Percentiles rank a stretch among this genome's conserved stretches.
These are phyloP conservation scores for Aspergillus pseudoterreus DNA, from an alignment of 2,329 filamentous ascomycete species.

Conservation along the genomic window DNA sequence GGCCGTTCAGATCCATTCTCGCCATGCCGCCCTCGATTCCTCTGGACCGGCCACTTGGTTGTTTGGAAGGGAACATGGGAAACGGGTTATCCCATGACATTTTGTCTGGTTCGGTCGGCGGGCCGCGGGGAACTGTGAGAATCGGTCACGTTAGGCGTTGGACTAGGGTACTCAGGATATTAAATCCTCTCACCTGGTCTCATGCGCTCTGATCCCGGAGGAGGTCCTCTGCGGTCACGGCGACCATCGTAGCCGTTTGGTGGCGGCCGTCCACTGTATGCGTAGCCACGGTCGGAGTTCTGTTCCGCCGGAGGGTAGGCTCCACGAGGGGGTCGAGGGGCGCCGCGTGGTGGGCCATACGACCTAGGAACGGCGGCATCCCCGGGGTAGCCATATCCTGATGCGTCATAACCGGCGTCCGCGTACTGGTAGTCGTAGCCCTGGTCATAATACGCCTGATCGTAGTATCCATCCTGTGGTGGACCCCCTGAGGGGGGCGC, in stretches of 20 bases:
- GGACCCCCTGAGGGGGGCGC: slow-evolving; percentile 20
- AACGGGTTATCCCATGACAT: slow-evolving; percentile 50
- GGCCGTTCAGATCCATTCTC: slow-evolving; percentile 36
- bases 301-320: slow-evolving; percentile 21
- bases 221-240: slow-evolving; percentile 21
- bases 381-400: slow-evolving; percentile 24
- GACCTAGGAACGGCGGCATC: slow-evolving; percentile 23
- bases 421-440: slow-evolving; percentile 23
- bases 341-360: slow-evolving; percentile 23
- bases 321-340: slow-evolving; percentile 30
- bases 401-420: slow-evolving; percentile 23
- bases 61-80: slow-evolving; percentile 37
- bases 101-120: slow-evolving; percentile 36
- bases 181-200: slow-evolving; percentile 30
- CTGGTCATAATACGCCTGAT: slow-evolving; percentile 22
- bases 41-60: slow-evolving; percentile 31
- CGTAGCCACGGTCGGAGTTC: slow-evolving; percentile 18
- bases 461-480: slow-evolving; percentile 24
- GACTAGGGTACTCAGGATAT: neutral
- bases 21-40: slow-evolving; percentile 38
- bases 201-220: slow-evolving; percentile 27
- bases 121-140: slow-evolving; percentile 25
- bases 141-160: slow-evolving; percentile 10
- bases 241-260: slow-evolving; percentile 22
- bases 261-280: slow-evolving; percentile 23